Percentiles rank a stretch among this genome's conserved stretches.
phyloP scores from a whole-genome alignment of 148 eudicot genomes.

The Persicaria tinctoria region DNA sequence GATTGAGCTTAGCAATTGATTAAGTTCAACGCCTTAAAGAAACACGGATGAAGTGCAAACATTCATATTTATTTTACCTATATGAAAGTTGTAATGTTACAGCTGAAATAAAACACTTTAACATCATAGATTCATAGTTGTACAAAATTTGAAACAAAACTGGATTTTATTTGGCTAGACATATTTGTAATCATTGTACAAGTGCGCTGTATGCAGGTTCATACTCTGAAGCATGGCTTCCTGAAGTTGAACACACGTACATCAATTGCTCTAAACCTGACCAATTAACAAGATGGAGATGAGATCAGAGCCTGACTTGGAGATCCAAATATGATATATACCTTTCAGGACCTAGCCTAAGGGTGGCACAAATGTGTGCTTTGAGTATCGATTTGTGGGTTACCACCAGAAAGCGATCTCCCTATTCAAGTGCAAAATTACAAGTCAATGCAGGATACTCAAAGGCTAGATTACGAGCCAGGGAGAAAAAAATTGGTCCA shows the following conservation, averaged over 20 bases:
- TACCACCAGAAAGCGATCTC: constrained; percentile 54
- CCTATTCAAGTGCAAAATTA: constrained; percentile 24
- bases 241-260: constrained; percentile 49
- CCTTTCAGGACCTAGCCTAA: constrained; percentile 72
- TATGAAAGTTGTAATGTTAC: no score
- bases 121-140: not conserved
- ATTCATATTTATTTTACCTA: no score
- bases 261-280: constrained; percentile 60
- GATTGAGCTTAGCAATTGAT: no score
- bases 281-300: constrained; percentile 14
- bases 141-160: not conserved
- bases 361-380: constrained; percentile 62
- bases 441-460: constrained; percentile 10
- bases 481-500: no score
- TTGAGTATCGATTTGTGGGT: constrained; percentile 64
- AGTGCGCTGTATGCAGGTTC: constrained; percentile 53
- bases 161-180: constrained; percentile 13
- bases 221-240: constrained; percentile 59
- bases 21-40: no score
- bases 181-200: constrained; percentile 53
- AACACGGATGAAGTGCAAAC: no score
- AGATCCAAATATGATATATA: constrained; percentile 12
- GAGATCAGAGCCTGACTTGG: not conserved
- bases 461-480: no score
- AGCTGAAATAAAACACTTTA: no score